phyloP scores from a whole-genome alignment of 352 stramenopile genomes.

The Thraustotheca clavata region DNA sequence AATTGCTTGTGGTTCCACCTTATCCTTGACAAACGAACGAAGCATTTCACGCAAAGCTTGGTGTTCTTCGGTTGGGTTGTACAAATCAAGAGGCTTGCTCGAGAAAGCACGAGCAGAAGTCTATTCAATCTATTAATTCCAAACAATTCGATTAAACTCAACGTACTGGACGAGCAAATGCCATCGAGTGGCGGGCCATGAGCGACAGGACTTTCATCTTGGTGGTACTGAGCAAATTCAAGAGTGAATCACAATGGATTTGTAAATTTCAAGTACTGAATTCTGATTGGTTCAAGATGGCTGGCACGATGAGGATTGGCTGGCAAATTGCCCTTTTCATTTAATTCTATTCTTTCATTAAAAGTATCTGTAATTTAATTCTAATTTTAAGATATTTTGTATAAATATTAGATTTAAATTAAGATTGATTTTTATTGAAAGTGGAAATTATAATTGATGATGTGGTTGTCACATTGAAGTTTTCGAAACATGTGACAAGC shows the following conservation, averaged over 20 bases:
- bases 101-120: not conserved
- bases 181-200: constrained; percentile 2
- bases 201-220: not conserved
- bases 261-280: not conserved
- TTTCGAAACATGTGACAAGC: not conserved
- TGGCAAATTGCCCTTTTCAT: not conserved
- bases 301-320: not conserved
- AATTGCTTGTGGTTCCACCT: constrained; percentile 97
- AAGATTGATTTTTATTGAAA: not conserved
- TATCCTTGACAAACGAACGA: constrained; percentile 87
- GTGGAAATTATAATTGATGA: not conserved
- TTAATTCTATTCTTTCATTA: not conserved
- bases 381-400: not conserved
- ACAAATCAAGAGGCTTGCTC: constrained; percentile 46
- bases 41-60: constrained; percentile 90
- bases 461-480: not conserved
- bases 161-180: constrained; percentile 13
- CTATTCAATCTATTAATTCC: too few relatives aligned
- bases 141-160: not conserved
- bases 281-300: not conserved
- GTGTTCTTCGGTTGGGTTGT: constrained; percentile 86
- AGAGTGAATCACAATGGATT: not conserved
- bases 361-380: too few relatives aligned
- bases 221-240: not conserved
- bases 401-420: not conserved